Evolutionary conservation across 2,329 filamentous ascomycete species (phyloP).

Genomic region (Talaromyces sp.): DNA sequence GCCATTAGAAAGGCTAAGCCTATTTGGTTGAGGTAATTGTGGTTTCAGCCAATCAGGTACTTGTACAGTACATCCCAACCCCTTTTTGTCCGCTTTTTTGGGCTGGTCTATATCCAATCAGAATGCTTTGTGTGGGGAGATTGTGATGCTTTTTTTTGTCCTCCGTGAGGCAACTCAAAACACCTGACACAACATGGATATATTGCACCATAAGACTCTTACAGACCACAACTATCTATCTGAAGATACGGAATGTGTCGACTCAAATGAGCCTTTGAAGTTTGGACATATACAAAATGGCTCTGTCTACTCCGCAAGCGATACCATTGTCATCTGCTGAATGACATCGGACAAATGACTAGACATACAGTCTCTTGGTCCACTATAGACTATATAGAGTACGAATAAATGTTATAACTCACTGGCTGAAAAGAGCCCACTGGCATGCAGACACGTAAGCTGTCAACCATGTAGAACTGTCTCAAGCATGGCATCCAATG

Average conservation of each 20-base stretch:
- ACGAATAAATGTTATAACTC: too few relatives aligned
- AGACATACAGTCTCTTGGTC: background rate
- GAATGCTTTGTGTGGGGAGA: background rate
- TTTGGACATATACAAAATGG: too few relatives aligned
- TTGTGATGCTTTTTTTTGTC: background rate
- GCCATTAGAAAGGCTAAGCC: background rate
- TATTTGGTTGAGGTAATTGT: background rate
- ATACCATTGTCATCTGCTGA: background rate
- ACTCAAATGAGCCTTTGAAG: too few relatives aligned
- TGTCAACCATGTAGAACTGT: background rate
- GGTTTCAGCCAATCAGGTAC: background rate
- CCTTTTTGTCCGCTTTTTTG: background rate
- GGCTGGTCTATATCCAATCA: background rate
- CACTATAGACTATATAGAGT: background rate
- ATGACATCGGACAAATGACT: background rate
- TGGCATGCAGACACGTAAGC: background rate
- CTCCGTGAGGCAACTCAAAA: background rate
- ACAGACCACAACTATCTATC: too few relatives aligned
- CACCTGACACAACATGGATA: background rate
- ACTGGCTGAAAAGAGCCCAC: background rate
- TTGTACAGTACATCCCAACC: too few relatives aligned
- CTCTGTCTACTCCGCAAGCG: background rate
- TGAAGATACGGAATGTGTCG: too few relatives aligned
- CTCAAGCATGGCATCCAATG: background rate
- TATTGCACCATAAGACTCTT: background rate